Conservation (phyloP, 345 rosid genomes). For the Camelina neglecta region DNA sequence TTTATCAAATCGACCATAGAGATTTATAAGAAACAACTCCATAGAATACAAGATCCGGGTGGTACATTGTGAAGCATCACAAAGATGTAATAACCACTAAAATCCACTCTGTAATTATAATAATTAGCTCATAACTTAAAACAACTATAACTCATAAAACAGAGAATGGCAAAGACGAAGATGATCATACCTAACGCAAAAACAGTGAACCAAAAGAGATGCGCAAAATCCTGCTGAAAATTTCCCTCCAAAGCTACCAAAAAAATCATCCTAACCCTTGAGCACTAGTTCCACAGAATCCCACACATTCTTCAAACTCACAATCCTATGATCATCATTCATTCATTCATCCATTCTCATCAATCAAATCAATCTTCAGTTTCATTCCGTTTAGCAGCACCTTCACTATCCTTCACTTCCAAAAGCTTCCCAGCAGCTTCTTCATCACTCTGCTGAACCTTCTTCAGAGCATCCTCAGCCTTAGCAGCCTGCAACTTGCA, state of each 20-base stretch:
- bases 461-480: slow-evolving; percentile 91
- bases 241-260: slow-evolving; percentile 20
- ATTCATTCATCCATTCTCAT: neutral
- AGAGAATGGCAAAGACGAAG: slow-evolving; percentile 18
- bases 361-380: slow-evolving; percentile 52
- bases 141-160: slow-evolving; percentile 13
- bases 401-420: slow-evolving; percentile 81
- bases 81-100: slow-evolving; percentile 15
- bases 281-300: slow-evolving; percentile 39
- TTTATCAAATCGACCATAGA: too few relatives aligned
- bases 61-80: slow-evolving; percentile 32
- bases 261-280: slow-evolving; percentile 32
- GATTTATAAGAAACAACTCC: neutral
- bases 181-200: slow-evolving; percentile 22
- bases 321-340: slow-evolving; percentile 19
- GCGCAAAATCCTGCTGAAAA: slow-evolving; percentile 20
- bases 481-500: slow-evolving; percentile 90
- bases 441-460: slow-evolving; percentile 68
- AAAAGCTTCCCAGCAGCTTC: slow-evolving; percentile 73
- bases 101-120: slow-evolving; percentile 29
- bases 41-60: slow-evolving; percentile 36
- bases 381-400: slow-evolving; percentile 58
- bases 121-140: slow-evolving; percentile 33
- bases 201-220: neutral
- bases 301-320: slow-evolving; percentile 28